Conservation (phyloP, 2,329 filamentous ascomycete species). For the Rhynchosporium secalis region DNA sequence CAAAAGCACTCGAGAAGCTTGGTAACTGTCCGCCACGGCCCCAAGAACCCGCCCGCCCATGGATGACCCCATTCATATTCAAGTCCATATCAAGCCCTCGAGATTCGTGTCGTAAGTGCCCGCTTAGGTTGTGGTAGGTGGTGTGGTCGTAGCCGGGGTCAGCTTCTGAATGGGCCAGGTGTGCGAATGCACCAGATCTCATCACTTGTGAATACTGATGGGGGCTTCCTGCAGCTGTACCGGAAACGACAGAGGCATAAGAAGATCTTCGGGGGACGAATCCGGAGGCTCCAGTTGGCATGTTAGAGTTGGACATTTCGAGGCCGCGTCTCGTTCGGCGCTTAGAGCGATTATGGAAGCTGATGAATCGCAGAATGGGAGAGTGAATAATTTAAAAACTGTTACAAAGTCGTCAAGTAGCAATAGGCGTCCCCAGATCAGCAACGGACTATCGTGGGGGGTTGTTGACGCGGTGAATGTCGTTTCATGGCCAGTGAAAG, state of each 20-base stretch:
- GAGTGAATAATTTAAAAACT: conserved; percentile 4
- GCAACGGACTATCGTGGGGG: conserved; percentile 28
- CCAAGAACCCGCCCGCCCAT: conserved; percentile 35
- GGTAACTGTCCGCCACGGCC: conserved; percentile 36
- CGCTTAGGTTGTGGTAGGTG: conserved; percentile 27
- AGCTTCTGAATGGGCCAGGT: conserved; percentile 34
- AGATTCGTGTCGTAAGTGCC: conserved; percentile 32
- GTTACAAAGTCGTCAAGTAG: not conserved
- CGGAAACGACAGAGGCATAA: conserved; percentile 62
- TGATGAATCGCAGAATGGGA: conserved; percentile 3
- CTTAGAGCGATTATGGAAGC: not conserved
- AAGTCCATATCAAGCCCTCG: conserved; percentile 35
- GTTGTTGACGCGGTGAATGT: conserved; percentile 23
- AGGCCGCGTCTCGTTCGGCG: not conserved
- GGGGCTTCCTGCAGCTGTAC: conserved; percentile 42
- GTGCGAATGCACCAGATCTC: conserved; percentile 38
- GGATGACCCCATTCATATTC: conserved; percentile 29
- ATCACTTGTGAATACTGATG: conserved; percentile 23
- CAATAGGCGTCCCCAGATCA: conserved; percentile 12
- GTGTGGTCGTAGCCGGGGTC: conserved; percentile 35
- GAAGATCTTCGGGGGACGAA: conserved; percentile 54
- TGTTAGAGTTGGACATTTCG: conserved; percentile 36
- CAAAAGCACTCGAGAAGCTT: conserved; percentile 40
- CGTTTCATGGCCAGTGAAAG: conserved; percentile 30
- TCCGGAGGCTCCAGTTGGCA: conserved; percentile 41